Evolutionary conservation across 2,329 filamentous ascomycete genomes (phyloP).

Genomic region (Ophiocordyceps polyrhachis-furcata): DNA sequence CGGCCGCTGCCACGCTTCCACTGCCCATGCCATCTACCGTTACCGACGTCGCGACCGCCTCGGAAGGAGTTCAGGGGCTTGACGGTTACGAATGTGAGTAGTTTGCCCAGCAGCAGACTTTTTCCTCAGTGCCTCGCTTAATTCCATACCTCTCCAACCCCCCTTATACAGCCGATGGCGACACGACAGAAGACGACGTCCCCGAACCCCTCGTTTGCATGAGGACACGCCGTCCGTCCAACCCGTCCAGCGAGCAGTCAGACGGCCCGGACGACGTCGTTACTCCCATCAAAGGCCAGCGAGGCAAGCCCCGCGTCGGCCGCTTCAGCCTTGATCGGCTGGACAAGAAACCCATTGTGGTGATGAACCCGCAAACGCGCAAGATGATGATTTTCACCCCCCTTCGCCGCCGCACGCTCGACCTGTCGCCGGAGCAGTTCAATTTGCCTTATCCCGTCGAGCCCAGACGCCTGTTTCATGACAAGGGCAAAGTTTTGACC

Average conservation of each 20-base stretch:
- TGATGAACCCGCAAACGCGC: constrained; percentile 35
- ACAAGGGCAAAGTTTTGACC: constrained; percentile 58
- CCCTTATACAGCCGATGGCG: constrained; percentile 31
- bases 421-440: constrained; percentile 36
- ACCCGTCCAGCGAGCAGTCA: constrained; percentile 20
- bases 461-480: constrained; percentile 40
- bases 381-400: constrained; percentile 48
- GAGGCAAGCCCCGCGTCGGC: constrained; percentile 33
- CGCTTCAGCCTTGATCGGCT: constrained; percentile 35
- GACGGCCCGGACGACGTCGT: constrained; percentile 29
- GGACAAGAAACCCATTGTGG: constrained; percentile 37
- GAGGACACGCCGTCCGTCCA: constrained; percentile 24
- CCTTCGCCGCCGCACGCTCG: constrained; percentile 26
- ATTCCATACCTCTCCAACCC: constrained; percentile 19
- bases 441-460: constrained; percentile 26
- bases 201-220: constrained; percentile 29
- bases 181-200: constrained; percentile 42
- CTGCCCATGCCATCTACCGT: constrained; percentile 4
- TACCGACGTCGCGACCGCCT: constrained; percentile 10
- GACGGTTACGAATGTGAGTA: constrained; percentile 44
- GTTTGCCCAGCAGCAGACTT: not conserved
- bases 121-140: constrained; percentile 1
- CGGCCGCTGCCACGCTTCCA: constrained; percentile 22
- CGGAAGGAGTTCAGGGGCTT: constrained; percentile 21
- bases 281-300: constrained; percentile 24